phyloP scores from a whole-genome alignment of 441 rosid genomes.

The Pelargonium citronellum region DNA sequence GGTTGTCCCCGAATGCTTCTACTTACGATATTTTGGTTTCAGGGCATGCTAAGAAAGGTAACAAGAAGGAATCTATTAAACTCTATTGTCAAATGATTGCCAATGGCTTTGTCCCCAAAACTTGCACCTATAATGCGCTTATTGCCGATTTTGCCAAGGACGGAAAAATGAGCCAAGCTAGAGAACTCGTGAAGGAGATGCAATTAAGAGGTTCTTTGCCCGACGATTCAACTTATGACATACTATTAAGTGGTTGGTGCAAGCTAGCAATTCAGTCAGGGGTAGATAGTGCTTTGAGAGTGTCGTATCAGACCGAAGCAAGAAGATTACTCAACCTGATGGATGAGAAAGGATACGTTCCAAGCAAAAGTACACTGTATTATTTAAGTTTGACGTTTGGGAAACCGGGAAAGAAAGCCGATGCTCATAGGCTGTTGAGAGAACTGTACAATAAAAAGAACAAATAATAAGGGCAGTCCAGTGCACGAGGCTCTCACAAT shows the following conservation, averaged over 20 bases:
- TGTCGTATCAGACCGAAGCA: slow-evolving; percentile 53
- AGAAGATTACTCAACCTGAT: slow-evolving; percentile 52
- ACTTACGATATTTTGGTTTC: slow-evolving; percentile 62
- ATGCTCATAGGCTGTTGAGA: slow-evolving; percentile 46
- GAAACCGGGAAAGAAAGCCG: slow-evolving; percentile 51
- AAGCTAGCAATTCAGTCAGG: slow-evolving; percentile 46
- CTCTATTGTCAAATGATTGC: slow-evolving; percentile 72
- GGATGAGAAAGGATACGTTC: slow-evolving; percentile 61
- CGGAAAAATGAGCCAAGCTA: slow-evolving; percentile 76
- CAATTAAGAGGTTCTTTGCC: slow-evolving; percentile 45
- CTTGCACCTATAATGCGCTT: slow-evolving; percentile 73
- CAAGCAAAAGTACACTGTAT: slow-evolving; percentile 52
- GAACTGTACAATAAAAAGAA: slow-evolving; percentile 43
- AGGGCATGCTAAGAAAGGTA: slow-evolving; percentile 67
- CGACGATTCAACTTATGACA: slow-evolving; percentile 67
- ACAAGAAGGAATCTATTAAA: slow-evolving; percentile 54
- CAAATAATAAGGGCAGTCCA: slow-evolving; percentile 13
- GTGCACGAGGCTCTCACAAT: too few species aligned
- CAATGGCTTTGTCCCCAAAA: slow-evolving; percentile 68
- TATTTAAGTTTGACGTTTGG: slow-evolving; percentile 60
- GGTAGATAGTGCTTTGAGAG: slow-evolving; percentile 43
- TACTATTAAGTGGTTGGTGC: slow-evolving; percentile 70
- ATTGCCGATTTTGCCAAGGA: slow-evolving; percentile 52
- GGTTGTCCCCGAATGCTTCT: slow-evolving; percentile 53
- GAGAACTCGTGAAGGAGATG: slow-evolving; percentile 82